A percentile compares a stretch with the other conserved stretches of the same genome.
Conservation (phyloP, 305 asterid species). For the Solanum hybrid region DNA sequence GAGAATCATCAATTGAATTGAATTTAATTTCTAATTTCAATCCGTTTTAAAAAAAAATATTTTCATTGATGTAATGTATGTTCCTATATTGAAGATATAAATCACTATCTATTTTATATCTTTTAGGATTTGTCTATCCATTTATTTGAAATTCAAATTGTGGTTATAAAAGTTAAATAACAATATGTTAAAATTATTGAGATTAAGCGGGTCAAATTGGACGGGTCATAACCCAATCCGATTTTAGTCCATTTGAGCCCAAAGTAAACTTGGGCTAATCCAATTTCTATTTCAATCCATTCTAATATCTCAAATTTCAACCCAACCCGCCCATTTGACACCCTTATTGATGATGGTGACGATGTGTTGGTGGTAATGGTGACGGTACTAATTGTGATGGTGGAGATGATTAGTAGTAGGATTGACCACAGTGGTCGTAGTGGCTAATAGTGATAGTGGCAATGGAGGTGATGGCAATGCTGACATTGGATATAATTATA, state of each 20-base stretch:
- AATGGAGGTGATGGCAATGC: not conserved
- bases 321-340: not conserved
- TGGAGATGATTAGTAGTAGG: not conserved
- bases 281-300: not conserved
- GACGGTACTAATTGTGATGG: not conserved
- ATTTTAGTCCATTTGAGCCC: not conserved
- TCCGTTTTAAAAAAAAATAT: too few species aligned
- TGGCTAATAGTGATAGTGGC: not conserved
- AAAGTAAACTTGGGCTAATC: not conserved
- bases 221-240: not conserved
- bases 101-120: too few species aligned
- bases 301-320: not conserved
- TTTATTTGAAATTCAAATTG: not conserved
- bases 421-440: not conserved
- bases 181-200: not conserved
- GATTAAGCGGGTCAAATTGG: not conserved
- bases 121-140: not conserved
- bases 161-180: not conserved
- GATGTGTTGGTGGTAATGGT: not conserved
- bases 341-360: not conserved
- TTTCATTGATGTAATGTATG: not conserved
- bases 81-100: not conserved
- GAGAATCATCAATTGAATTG: not conserved
- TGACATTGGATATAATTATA: not conserved
- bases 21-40: not conserved